Percentiles rank a stretch among this genome's conserved stretches.
Evolutionary conservation across 1,139 yeast genomes (phyloP).

Genomic region (Kurtzmaniella quercitrusa): DNA sequence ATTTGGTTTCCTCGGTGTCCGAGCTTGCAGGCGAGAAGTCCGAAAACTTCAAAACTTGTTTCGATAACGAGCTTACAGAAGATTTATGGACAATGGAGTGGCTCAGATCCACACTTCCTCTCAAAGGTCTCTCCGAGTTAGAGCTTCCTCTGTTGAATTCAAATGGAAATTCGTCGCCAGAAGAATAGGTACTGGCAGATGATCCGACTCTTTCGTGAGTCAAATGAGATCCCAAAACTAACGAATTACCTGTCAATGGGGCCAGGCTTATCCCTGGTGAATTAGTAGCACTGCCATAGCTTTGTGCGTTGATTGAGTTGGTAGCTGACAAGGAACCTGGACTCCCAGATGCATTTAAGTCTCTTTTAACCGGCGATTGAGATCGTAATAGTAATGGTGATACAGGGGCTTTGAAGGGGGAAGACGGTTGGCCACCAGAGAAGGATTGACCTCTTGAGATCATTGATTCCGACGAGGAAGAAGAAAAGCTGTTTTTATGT

Average conservation of each 20-base stretch:
- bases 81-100: slow-evolving; percentile 18
- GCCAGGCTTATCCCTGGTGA: neutral
- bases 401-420: slow-evolving; percentile 39
- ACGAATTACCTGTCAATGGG: neutral
- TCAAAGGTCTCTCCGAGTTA: neutral
- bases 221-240: slow-evolving; percentile 10
- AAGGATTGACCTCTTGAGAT: slow-evolving; percentile 41
- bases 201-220: slow-evolving; percentile 33
- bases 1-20: slow-evolving; percentile 60
- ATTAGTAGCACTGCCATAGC: slow-evolving; percentile 3
- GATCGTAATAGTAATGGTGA: slow-evolving; percentile 18
- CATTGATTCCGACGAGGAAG: slow-evolving; percentile 41
- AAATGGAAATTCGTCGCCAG: slow-evolving; percentile 35
- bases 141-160: slow-evolving; percentile 13
- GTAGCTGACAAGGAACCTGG: slow-evolving; percentile 17
- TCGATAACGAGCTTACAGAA: slow-evolving; percentile 26
- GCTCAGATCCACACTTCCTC: neutral
- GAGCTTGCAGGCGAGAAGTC: slow-evolving; percentile 66
- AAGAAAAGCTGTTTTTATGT: slow-evolving; percentile 41
- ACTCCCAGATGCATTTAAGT: slow-evolving; percentile 5
- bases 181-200: slow-evolving; percentile 29
- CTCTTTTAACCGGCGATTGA: slow-evolving; percentile 5
- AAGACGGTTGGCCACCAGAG: slow-evolving; percentile 12
- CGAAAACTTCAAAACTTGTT: slow-evolving; percentile 21
- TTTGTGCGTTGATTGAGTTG: neutral